A percentile compares a stretch with the other conserved stretches of the same genome.
These are phyloP conservation scores for Leucaena leucocephala DNA, from an alignment of 306 rosid species.

Conservation along the genomic window DNA sequence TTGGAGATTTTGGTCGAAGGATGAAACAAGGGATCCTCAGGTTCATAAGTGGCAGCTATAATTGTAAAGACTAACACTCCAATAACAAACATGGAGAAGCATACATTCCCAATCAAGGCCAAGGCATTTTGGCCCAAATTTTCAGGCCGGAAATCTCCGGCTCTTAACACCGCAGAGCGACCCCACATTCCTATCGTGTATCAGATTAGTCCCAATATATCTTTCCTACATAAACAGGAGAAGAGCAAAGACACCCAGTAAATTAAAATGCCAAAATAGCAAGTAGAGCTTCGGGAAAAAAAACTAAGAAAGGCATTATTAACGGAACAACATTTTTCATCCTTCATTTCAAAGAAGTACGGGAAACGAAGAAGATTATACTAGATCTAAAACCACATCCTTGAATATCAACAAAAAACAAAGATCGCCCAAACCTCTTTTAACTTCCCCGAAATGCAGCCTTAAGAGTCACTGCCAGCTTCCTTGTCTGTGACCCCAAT, in stretches of 20 bases:
- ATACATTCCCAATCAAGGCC: slow-evolving; percentile 85
- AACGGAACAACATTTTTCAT: background rate
- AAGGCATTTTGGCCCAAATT: slow-evolving; percentile 82
- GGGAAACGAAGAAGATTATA: background rate
- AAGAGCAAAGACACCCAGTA: slow-evolving; percentile 48
- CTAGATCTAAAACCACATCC: background rate
- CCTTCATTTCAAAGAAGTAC: background rate
- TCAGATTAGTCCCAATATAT: slow-evolving; percentile 32
- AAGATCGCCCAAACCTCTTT: background rate
- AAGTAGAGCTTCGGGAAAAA: background rate
- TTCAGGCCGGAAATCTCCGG: slow-evolving; percentile 78
- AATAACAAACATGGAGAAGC: slow-evolving; percentile 84
- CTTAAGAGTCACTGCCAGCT: slow-evolving; percentile 1
- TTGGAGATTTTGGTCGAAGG: slow-evolving; percentile 91
- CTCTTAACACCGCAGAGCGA: slow-evolving; percentile 60
- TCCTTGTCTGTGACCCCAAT: background rate
- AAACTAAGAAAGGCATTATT: background rate
- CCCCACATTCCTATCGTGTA: slow-evolving; percentile 49
- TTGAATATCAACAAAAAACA: background rate
- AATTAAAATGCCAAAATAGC: slow-evolving; percentile 36
- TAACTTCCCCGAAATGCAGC: background rate
- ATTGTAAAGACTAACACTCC: slow-evolving; percentile 88
- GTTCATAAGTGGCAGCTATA: slow-evolving; percentile 95
- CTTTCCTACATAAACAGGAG: slow-evolving; percentile 37
- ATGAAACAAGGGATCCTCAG: slow-evolving; percentile 95